Percentiles rank a stretch among this genome's conserved stretches.
phyloP scores from a whole-genome alignment of 2,329 filamentous ascomycete species.

The Lasiodiplodia citricola region DNA sequence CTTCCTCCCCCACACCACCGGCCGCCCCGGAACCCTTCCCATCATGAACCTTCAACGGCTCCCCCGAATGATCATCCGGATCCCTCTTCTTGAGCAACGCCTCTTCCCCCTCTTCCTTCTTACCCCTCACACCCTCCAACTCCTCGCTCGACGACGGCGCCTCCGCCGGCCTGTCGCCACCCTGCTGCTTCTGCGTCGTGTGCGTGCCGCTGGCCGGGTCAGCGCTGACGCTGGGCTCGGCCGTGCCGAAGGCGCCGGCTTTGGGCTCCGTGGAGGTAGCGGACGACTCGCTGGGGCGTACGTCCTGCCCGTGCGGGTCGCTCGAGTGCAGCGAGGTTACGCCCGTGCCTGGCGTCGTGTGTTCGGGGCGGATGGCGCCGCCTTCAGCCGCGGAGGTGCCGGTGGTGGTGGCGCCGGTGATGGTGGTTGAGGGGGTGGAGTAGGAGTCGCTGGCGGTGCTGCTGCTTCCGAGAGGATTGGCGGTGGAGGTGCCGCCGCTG shows the following conservation, averaged over 20 bases:
- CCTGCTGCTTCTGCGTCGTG: constrained; percentile 41
- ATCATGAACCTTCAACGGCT: constrained; percentile 36
- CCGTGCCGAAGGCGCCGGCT: constrained; percentile 28
- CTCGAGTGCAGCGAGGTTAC: constrained; percentile 35
- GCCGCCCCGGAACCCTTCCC: not conserved
- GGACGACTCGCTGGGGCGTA: constrained; percentile 36
- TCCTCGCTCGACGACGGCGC: constrained; percentile 35
- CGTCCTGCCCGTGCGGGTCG: constrained; percentile 38
- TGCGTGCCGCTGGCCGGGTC: constrained; percentile 32
- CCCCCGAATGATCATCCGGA: constrained; percentile 36
- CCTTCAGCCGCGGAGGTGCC: constrained; percentile 25
- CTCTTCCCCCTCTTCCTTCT: constrained; percentile 33
- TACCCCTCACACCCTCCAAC: constrained; percentile 32
- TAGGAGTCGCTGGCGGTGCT: not conserved
- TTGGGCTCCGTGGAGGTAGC: not conserved
- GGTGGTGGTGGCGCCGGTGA: not conserved
- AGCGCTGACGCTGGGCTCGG: constrained; percentile 33
- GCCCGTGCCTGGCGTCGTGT: constrained; percentile 38
- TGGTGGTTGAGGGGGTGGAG: not conserved
- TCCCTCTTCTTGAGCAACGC: constrained; percentile 29
- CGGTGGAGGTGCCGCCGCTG: not conserved
- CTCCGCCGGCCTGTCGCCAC: constrained; percentile 39
- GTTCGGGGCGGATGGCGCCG: constrained; percentile 32
- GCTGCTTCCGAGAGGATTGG: not conserved
- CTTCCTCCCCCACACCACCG: not conserved